These are phyloP conservation scores for Xylariales sp. DNA, from an alignment of 2,329 filamentous ascomycete genomes.

Conservation along the genomic window DNA sequence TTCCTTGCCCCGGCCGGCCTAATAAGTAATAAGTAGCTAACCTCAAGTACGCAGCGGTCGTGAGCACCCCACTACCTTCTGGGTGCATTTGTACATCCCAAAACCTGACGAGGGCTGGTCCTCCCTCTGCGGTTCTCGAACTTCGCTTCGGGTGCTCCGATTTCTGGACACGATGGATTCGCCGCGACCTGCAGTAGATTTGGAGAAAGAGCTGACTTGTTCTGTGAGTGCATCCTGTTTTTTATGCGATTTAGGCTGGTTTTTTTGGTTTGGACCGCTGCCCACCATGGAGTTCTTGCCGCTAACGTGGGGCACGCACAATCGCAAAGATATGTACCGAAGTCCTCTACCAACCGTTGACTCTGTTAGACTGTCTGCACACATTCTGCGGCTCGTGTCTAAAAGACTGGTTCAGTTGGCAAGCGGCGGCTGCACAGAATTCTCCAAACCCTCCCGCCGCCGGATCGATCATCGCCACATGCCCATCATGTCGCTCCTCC, in stretches of 20 bases:
- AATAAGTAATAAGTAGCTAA: no score
- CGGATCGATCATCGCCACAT: constrained; percentile 64
- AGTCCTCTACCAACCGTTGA: constrained; percentile 84
- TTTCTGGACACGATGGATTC: constrained; percentile 48
- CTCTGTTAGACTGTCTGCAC: constrained; percentile 87
- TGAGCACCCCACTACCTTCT: no score
- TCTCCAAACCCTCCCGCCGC: constrained; percentile 44
- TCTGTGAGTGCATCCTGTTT: constrained; percentile 85
- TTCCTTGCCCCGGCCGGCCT: no score
- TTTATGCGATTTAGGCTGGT: no score
- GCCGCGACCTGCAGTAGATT: constrained; percentile 54
- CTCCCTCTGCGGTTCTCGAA: background rate
- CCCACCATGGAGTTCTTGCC: no score
- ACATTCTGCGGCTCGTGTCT: constrained; percentile 95
- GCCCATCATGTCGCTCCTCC: constrained; percentile 82
- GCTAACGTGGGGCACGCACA: constrained; percentile 4
- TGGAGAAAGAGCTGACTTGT: constrained; percentile 93
- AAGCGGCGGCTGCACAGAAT: constrained; percentile 56
- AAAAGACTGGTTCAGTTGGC: constrained; percentile 92
- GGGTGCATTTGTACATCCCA: no score
- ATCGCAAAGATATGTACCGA: constrained; percentile 95
- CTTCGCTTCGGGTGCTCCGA: no score
- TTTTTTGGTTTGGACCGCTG: no score
- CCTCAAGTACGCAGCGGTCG: no score
- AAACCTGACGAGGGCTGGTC: no score